Evolutionary conservation across 1,284 basidiomycete genomes (phyloP).

Genomic region (Ganoderma boninense): DNA sequence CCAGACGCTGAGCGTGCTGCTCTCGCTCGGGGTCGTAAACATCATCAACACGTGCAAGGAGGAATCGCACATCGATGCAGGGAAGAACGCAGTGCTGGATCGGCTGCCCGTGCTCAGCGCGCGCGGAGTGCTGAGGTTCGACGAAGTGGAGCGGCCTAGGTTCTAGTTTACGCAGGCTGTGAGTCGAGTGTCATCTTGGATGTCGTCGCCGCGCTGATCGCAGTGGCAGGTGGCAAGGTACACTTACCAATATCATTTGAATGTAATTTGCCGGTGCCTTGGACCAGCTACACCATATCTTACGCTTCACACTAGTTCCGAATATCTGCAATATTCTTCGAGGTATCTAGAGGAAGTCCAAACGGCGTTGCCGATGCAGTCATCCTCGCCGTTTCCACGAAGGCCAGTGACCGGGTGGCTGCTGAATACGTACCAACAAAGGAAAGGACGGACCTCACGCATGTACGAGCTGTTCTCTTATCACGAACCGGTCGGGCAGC

Average conservation of each 20-base stretch:
- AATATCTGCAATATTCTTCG: not conserved
- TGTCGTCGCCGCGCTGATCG: not conserved
- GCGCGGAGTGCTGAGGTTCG: slow-evolving; percentile 22
- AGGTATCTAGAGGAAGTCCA: not conserved
- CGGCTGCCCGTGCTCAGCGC: slow-evolving; percentile 23
- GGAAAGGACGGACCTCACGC: not conserved
- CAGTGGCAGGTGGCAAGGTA: too few species aligned
- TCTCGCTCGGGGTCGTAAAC: slow-evolving; percentile 23
- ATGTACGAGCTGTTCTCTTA: not conserved
- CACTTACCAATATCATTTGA: too few species aligned
- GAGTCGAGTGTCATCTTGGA: not conserved
- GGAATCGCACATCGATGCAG: slow-evolving; percentile 18
- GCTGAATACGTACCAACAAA: not conserved
- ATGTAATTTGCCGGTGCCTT: not conserved
- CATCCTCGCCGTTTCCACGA: not conserved
- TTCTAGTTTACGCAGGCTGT: not conserved
- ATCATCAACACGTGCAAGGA: slow-evolving; percentile 24
- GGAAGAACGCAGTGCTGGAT: slow-evolving; percentile 19
- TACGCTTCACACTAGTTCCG: not conserved
- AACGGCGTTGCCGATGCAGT: too few species aligned
- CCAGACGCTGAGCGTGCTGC: slow-evolving; percentile 27
- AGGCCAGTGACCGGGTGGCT: not conserved
- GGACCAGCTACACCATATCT: not conserved
- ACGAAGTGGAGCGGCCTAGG: not conserved
- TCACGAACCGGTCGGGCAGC: not conserved